phyloP scores from a whole-genome alignment of 2,329 filamentous ascomycete species.

The Paecilomyces dactylethromorphus region DNA sequence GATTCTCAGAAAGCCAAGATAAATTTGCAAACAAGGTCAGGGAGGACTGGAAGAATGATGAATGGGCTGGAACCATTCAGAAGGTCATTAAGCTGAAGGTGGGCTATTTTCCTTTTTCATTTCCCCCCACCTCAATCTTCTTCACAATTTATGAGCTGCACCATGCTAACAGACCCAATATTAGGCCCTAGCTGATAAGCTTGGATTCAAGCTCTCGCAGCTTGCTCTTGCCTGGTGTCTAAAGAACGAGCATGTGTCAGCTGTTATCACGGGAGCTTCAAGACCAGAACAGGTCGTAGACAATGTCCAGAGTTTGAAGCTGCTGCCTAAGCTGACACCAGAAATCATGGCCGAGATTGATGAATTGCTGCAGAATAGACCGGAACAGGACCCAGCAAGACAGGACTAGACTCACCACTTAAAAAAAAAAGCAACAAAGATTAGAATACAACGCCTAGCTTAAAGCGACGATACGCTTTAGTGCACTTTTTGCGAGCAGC shows the following conservation, averaged over 20 bases:
- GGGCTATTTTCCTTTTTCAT: background rate
- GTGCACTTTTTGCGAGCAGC: too few species aligned
- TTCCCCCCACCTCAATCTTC: too few species aligned
- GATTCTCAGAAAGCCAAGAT: conserved; percentile 51
- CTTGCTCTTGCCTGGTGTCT: conserved; percentile 51
- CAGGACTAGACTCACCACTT: conserved; percentile 6
- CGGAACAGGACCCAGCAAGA: conserved; percentile 14
- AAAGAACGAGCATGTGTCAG: conserved; percentile 49
- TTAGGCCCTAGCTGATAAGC: conserved; percentile 45
- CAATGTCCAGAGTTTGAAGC: conserved; percentile 36
- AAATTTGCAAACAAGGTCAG: conserved; percentile 47
- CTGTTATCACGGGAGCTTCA: conserved; percentile 48
- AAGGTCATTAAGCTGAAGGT: conserved; percentile 48
- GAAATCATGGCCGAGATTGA: conserved; percentile 44
- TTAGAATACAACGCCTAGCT: too few species aligned
- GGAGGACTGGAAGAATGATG: conserved; percentile 38
- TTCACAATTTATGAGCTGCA: background rate
- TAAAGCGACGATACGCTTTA: too few species aligned
- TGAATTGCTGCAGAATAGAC: conserved; percentile 25
- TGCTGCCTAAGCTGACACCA: conserved; percentile 37
- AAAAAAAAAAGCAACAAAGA: too few species aligned
- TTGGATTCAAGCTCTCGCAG: conserved; percentile 54
- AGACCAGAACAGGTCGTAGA: conserved; percentile 35
- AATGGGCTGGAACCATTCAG: conserved; percentile 33
- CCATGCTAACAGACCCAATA: background rate